Evolutionary conservation across 23 red algal species (phyloP).

Genomic region (Gracilaria gracilis): DNA sequence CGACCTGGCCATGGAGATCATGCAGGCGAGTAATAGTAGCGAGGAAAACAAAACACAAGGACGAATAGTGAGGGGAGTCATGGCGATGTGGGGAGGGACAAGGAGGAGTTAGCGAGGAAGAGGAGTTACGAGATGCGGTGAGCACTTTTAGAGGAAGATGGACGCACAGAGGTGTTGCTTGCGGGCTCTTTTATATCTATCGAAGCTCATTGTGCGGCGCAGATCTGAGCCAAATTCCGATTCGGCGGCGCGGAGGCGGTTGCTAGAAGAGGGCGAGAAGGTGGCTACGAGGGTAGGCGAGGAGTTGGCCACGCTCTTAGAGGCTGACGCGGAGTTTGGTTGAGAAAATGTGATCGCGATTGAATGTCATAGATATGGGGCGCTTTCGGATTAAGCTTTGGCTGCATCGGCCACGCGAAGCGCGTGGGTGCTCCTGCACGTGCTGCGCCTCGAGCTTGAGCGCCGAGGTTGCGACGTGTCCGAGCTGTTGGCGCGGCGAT

Average conservation of each 20-base stretch:
- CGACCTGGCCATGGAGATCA: background rate
- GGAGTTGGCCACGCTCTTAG: too few relatives aligned
- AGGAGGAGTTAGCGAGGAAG: background rate
- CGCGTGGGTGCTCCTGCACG: background rate
- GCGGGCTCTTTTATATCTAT: too few relatives aligned
- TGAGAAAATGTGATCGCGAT: background rate
- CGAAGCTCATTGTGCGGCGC: too few relatives aligned
- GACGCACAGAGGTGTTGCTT: too few relatives aligned
- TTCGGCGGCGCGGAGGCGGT: too few relatives aligned
- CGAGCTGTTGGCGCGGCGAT: background rate
- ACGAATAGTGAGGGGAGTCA: background rate
- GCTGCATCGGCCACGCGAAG: background rate
- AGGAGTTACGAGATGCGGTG: too few relatives aligned
- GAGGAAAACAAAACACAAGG: background rate
- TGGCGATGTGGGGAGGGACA: background rate
- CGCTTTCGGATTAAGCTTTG: background rate
- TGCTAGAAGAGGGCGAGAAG: too few relatives aligned
- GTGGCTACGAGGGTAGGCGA: too few relatives aligned
- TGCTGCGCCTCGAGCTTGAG: background rate
- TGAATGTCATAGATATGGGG: background rate
- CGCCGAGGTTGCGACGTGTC: background rate
- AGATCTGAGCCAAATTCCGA: too few relatives aligned
- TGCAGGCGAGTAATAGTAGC: background rate
- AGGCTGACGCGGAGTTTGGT: background rate
- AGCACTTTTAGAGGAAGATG: too few relatives aligned